phyloP scores from a whole-genome alignment of 2,329 filamentous ascomycete genomes.

The Arthrobotrys conoides region DNA sequence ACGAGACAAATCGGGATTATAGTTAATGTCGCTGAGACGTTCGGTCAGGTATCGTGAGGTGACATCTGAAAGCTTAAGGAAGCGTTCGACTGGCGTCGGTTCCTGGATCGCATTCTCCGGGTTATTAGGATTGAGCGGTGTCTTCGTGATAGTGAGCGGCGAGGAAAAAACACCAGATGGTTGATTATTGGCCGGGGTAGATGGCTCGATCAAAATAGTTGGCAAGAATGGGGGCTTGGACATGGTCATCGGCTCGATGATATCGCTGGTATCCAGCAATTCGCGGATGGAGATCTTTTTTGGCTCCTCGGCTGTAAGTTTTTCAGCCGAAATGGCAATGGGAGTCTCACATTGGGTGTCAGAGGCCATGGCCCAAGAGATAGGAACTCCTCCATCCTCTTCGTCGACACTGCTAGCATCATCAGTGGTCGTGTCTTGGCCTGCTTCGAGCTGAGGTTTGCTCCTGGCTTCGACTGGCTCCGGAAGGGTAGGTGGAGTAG shows the following conservation, averaged over 20 bases:
- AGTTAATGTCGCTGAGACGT: constrained; percentile 37
- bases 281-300: constrained; percentile 41
- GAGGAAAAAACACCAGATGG: constrained; percentile 14
- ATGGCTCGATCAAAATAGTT: not conserved
- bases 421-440: not conserved
- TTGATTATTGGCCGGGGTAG: constrained; percentile 4
- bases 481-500: constrained; percentile 1
- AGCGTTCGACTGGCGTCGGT: constrained; percentile 25
- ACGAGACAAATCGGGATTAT: constrained; percentile 43
- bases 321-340: not conserved
- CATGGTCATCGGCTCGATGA: constrained; percentile 18
- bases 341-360: constrained; percentile 9
- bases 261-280: constrained; percentile 44
- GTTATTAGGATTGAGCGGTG: constrained; percentile 32
- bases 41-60: constrained; percentile 36
- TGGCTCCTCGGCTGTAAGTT: constrained; percentile 13
- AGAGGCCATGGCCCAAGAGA: constrained; percentile 19
- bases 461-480: constrained; percentile 3
- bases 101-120: constrained; percentile 2
- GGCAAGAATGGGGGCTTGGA: constrained; percentile 14
- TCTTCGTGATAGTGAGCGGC: constrained; percentile 41
- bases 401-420: not conserved
- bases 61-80: constrained; percentile 43
- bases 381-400: constrained; percentile 15
- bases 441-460: not conserved